A percentile compares a stretch with the other conserved stretches of the same genome.
phyloP scores from a whole-genome alignment of 495 filamentous ascomycete genomes.

The Hypomontagnella submonticulosa region DNA sequence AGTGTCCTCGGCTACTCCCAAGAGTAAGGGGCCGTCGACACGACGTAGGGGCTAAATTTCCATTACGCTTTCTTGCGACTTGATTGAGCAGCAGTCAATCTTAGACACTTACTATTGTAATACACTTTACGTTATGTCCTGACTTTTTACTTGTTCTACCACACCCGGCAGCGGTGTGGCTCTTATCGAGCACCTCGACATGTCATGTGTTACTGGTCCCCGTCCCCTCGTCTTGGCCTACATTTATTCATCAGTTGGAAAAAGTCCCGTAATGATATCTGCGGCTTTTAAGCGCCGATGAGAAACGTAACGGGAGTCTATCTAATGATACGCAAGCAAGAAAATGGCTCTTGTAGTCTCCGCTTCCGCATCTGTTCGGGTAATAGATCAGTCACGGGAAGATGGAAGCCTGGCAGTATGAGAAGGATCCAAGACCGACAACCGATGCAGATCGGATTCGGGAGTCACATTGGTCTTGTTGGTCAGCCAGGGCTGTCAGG shows the following conservation, averaged over 20 bases:
- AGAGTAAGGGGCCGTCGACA: constrained; percentile 64
- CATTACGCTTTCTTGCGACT: constrained; percentile 3
- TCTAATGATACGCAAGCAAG: constrained; percentile 21
- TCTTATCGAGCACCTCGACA: constrained; percentile 27
- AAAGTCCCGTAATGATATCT: constrained; percentile 12
- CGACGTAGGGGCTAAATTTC: constrained; percentile 60
- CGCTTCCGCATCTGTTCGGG: constrained; percentile 38
- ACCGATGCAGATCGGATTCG: constrained; percentile 35
- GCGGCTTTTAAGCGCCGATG: constrained; percentile 14
- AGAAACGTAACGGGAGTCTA: constrained; percentile 22
- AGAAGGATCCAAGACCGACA: constrained; percentile 39
- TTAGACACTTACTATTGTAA: constrained; percentile 32
- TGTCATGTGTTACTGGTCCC: constrained; percentile 32
- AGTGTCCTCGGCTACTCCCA: constrained; percentile 53
- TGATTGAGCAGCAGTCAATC: constrained; percentile 18
- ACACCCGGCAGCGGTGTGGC: constrained; percentile 16
- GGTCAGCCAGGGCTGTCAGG: background rate
- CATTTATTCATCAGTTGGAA: constrained; percentile 21
- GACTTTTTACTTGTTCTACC: constrained; percentile 28
- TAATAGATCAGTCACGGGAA: constrained; percentile 37
- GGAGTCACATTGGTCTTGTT: constrained; percentile 29
- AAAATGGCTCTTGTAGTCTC: constrained; percentile 17
- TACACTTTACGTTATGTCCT: constrained; percentile 30
- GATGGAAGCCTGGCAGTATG: constrained; percentile 10
- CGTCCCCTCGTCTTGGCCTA: constrained; percentile 29